phyloP scores from a whole-genome alignment of 257 asterid species.

The Nicotiana tomentosiformis region DNA sequence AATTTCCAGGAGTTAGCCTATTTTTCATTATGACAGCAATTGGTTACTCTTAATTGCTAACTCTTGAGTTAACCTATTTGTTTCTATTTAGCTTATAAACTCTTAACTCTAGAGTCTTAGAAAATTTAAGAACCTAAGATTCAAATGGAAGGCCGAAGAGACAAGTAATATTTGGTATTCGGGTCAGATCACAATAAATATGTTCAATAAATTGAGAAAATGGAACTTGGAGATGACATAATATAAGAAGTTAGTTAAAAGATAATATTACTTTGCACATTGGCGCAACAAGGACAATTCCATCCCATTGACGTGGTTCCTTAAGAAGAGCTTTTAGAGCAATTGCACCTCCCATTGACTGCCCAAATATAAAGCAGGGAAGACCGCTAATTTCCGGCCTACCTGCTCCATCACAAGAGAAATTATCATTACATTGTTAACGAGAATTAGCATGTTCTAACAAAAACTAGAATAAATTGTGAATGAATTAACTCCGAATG shows the following conservation, averaged over 20 bases:
- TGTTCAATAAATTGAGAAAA: neutral
- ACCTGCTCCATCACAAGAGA: conserved; percentile 37
- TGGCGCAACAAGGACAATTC: conserved; percentile 89
- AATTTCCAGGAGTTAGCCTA: neutral
- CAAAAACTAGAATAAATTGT: neutral
- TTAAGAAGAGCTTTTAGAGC: conserved; percentile 80
- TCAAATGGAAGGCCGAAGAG: neutral
- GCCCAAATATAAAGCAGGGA: conserved; percentile 84
- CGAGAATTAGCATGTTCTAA: neutral
- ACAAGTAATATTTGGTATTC: neutral
- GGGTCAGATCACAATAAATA: neutral
- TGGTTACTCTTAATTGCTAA: too few species aligned
- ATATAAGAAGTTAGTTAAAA: neutral
- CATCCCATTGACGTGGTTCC: conserved; percentile 76
- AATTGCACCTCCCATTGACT: conserved; percentile 97
- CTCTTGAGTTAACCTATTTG: too few species aligned
- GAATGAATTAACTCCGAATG: neutral
- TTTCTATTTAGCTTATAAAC: neutral
- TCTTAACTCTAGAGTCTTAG: neutral
- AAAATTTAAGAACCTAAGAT: neutral
- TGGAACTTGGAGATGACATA: neutral
- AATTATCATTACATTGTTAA: neutral
- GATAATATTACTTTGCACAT: conserved; percentile 74
- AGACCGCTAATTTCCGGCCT: conserved; percentile 79
- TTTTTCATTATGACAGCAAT: too few species aligned